Conservation (phyloP, 495 filamentous ascomycete species). For the Daldinia decipiens region DNA sequence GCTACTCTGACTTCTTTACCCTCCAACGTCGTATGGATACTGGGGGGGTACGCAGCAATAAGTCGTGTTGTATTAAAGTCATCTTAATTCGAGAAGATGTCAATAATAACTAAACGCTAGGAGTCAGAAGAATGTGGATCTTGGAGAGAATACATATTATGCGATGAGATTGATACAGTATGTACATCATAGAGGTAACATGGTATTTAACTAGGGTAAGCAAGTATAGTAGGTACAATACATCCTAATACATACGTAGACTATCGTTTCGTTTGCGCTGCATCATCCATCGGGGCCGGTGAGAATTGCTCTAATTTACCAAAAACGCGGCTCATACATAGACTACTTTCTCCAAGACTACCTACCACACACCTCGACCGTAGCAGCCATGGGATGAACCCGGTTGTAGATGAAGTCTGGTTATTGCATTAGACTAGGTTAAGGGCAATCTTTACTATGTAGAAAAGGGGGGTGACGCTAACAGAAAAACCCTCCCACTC, state of each 20-base stretch:
- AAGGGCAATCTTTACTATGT: not conserved
- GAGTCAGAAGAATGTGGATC: constrained; percentile 10
- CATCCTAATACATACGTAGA: not conserved
- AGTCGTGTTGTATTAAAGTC: not conserved
- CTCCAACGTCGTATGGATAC: not conserved
- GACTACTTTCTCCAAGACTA: constrained; percentile 16
- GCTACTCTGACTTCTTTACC: not conserved
- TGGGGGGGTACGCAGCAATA: not conserved
- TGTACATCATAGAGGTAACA: not conserved
- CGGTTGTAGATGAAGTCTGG: constrained; percentile 18
- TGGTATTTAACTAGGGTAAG: constrained; percentile 13
- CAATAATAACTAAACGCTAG: constrained; percentile 5
- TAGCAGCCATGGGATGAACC: constrained; percentile 19
- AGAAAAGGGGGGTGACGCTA: constrained; percentile 38
- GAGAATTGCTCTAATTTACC: constrained; percentile 39
- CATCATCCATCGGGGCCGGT: constrained; percentile 26
- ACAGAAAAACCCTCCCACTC: constrained; percentile 23
- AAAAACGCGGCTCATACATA: constrained; percentile 35
- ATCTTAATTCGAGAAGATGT: constrained; percentile 8
- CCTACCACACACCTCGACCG: constrained; percentile 16
- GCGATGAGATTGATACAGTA: not conserved
- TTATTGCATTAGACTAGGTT: constrained; percentile 9
- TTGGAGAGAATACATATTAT: not conserved
- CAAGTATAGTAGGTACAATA: not conserved
- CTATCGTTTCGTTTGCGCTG: constrained; percentile 24